A percentile compares a stretch with the other conserved stretches of the same genome.
These are phyloP conservation scores for Suhomyces yuchorum DNA, from an alignment of 1,139 yeast species.

Conservation along the genomic window DNA sequence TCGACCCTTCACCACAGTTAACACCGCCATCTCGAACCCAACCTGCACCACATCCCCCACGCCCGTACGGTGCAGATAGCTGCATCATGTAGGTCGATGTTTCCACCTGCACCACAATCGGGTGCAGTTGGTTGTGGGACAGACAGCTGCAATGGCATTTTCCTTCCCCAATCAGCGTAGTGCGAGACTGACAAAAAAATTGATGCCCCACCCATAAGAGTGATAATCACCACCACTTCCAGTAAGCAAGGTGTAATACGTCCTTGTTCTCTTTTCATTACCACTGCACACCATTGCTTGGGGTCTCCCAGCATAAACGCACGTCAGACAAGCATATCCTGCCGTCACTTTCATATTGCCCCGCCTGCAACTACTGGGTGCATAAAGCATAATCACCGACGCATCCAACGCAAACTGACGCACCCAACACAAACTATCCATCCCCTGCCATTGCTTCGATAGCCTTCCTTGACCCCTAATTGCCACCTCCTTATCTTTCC, in stretches of 20 bases:
- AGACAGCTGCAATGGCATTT: too few species aligned
- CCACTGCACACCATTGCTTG: not conserved
- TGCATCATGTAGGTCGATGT: too few species aligned
- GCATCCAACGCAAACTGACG: not conserved
- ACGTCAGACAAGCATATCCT: not conserved
- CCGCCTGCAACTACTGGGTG: not conserved
- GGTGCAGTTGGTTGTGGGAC: too few species aligned
- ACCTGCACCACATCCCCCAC: not conserved
- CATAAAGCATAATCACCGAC: not conserved
- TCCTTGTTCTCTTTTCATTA: not conserved
- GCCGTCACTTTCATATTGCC: not conserved
- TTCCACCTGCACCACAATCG: not conserved
- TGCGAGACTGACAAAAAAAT: slow-evolving; percentile 1
- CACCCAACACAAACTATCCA: not conserved
- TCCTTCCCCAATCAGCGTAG: not conserved
- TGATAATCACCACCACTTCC: not conserved
- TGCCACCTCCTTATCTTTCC: not conserved
- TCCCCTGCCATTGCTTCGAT: not conserved
- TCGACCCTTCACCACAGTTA: too few species aligned
- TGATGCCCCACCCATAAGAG: not conserved
- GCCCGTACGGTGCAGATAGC: too few species aligned
- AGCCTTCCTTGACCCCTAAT: not conserved
- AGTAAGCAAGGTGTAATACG: not conserved
- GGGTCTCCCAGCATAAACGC: not conserved
- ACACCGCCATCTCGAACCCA: not conserved